These are phyloP conservation scores for Pseudozyma sp. DNA, from an alignment of 1,284 basidiomycete genomes.

Conservation along the genomic window DNA sequence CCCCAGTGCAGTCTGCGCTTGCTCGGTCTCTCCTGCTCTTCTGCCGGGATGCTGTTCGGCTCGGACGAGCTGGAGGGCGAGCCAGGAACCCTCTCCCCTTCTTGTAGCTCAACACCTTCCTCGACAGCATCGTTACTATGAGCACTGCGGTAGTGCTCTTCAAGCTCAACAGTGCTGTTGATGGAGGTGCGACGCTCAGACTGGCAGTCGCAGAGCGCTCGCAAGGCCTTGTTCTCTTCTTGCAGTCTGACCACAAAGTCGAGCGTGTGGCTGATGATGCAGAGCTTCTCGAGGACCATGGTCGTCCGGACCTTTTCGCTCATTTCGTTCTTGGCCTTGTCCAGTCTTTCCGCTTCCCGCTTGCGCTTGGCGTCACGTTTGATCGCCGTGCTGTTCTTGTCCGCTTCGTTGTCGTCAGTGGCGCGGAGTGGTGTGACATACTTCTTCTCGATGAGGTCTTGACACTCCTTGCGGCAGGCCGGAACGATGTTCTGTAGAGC, in stretches of 20 bases:
- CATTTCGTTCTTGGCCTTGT: conserved; percentile 33
- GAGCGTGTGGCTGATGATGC: conserved; percentile 65
- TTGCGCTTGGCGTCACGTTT: conserved; percentile 26
- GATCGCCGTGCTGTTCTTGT: not conserved
- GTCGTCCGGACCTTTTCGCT: conserved; percentile 38
- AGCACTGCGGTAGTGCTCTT: conserved; percentile 34
- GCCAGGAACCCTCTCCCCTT: not conserved
- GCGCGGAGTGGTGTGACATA: conserved; percentile 16
- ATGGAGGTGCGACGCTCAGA: conserved; percentile 16
- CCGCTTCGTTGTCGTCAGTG: conserved; percentile 9
- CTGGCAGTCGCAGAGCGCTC: conserved; percentile 35
- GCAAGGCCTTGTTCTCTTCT: conserved; percentile 39
- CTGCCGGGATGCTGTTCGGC: not conserved
- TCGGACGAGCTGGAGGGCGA: conserved; percentile 13
- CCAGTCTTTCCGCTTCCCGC: conserved; percentile 30
- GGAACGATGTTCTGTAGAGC: conserved; percentile 60
- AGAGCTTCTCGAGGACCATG: conserved; percentile 66
- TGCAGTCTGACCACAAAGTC: conserved; percentile 51
- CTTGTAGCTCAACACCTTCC: not conserved
- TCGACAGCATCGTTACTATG: conserved; percentile 11
- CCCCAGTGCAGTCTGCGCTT: conserved; percentile 54
- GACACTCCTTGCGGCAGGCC: conserved; percentile 63
- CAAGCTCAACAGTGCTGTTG: conserved; percentile 20
- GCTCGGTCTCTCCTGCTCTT: conserved; percentile 6
- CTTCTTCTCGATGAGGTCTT: conserved; percentile 53